Conservation (phyloP, 345 rosid species). For the Angophora floribunda region DNA sequence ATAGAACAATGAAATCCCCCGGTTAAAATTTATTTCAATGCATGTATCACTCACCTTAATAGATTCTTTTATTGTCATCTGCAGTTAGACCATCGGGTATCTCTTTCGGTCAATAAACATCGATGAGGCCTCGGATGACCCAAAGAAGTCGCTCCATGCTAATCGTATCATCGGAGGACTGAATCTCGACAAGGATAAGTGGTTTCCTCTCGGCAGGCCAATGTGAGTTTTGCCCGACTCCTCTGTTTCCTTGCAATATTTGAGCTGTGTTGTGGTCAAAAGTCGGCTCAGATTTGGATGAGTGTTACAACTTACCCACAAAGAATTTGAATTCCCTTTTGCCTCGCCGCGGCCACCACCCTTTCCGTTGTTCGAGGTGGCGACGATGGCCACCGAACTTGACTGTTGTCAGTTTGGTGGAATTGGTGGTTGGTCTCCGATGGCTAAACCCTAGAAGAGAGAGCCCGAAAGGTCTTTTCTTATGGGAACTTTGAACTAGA, state of each 20-base stretch:
- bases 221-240: not conserved
- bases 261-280: not conserved
- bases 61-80: no score
- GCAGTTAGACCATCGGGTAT: no score
- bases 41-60: no score
- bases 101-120: no score
- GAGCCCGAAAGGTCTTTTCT: not conserved
- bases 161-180: not conserved
- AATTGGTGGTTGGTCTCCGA: not conserved
- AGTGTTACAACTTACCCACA: accelerated
- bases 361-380: not conserved
- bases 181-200: not conserved
- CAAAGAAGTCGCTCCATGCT: not conserved
- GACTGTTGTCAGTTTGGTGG: not conserved
- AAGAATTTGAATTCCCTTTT: not conserved
- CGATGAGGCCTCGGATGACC: not conserved
- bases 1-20: no score
- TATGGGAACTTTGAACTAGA: not conserved
- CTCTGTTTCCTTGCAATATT: not conserved
- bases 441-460: not conserved
- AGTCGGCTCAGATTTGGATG: not conserved
- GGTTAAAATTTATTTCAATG: no score
- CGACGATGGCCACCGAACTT: not conserved
- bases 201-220: not conserved
- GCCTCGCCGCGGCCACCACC: not conserved